Conservation (phyloP, 2,329 filamentous ascomycete species). For the Apiospora marii region DNA sequence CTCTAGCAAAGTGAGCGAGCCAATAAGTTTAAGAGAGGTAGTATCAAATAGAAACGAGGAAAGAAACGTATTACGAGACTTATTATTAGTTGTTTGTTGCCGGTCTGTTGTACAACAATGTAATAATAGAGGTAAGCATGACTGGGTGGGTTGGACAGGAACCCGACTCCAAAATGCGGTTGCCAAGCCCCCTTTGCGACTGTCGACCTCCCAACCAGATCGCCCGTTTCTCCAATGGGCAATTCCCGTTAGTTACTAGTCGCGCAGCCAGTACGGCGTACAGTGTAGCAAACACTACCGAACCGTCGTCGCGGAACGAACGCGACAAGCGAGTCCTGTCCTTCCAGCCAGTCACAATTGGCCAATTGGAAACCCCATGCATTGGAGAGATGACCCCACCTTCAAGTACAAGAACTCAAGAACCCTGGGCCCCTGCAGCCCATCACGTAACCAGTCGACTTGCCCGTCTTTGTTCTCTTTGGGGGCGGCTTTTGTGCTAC, state of each 20-base stretch:
- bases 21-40: neutral
- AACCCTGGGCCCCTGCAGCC: neutral
- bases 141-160: neutral
- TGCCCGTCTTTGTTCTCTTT: neutral
- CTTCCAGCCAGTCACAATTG: constrained; percentile 17
- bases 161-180: constrained; percentile 6
- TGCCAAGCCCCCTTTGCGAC: constrained; percentile 15
- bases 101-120: neutral
- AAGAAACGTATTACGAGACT: neutral
- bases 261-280: neutral
- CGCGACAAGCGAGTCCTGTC: neutral
- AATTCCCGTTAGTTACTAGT: constrained; percentile 10
- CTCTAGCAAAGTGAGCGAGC: neutral
- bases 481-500: neutral
- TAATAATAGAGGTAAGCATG: neutral
- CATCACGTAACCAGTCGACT: neutral
- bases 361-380: constrained; percentile 24
- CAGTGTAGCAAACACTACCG: constrained; percentile 11
- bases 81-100: constrained; percentile 18
- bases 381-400: neutral
- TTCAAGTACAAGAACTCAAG: neutral
- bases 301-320: constrained; percentile 12
- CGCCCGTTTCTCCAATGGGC: constrained; percentile 15
- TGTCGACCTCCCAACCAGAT: neutral
- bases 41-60: neutral